phyloP scores from a whole-genome alignment of 441 rosid species.

The Euphorbia schlechtendalii region DNA sequence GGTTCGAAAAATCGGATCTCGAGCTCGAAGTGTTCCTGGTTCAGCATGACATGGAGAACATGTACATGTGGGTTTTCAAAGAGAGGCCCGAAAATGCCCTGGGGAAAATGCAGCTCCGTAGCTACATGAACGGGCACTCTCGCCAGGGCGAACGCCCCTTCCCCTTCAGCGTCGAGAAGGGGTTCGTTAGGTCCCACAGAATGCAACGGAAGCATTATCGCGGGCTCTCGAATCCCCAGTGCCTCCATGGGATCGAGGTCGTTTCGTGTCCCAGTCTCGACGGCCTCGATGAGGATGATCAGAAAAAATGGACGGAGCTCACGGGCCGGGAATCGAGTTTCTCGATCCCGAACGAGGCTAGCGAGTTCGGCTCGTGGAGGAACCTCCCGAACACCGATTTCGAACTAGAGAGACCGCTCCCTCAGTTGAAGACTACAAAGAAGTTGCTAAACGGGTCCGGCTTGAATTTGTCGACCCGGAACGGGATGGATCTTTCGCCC shows the following conservation, averaged over 20 bases:
- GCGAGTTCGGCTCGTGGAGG: slow-evolving; percentile 70
- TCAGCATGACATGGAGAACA: slow-evolving; percentile 95
- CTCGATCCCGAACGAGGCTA: slow-evolving; percentile 56
- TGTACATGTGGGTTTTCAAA: slow-evolving; percentile 94
- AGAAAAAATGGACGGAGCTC: slow-evolving; percentile 63
- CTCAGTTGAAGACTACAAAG: slow-evolving; percentile 20
- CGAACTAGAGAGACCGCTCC: slow-evolving; percentile 49
- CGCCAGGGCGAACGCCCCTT: slow-evolving; percentile 86
- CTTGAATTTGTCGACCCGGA: slow-evolving; percentile 59
- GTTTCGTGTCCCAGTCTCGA: slow-evolving; percentile 58
- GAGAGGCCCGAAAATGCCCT: slow-evolving; percentile 81
- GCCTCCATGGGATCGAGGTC: slow-evolving; percentile 77
- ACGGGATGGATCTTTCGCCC: slow-evolving; percentile 35
- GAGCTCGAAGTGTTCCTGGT: slow-evolving; percentile 71
- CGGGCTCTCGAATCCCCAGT: slow-evolving; percentile 93
- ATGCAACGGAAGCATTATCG: slow-evolving; percentile 95
- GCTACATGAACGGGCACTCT: slow-evolving; percentile 89
- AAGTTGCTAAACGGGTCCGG: slow-evolving; percentile 55
- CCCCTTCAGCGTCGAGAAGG: slow-evolving; percentile 74
- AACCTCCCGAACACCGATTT: slow-evolving; percentile 54
- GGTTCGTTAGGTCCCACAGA: slow-evolving; percentile 85
- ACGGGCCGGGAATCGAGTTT: slow-evolving; percentile 64
- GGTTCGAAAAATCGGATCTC: slow-evolving; percentile 77
- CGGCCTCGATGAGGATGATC: slow-evolving; percentile 54
- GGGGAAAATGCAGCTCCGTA: slow-evolving; percentile 90